Base-by-base conservation (phyloP, 2,329 filamentous ascomycete species). In the Aureobasidium subglaciale region DNA sequence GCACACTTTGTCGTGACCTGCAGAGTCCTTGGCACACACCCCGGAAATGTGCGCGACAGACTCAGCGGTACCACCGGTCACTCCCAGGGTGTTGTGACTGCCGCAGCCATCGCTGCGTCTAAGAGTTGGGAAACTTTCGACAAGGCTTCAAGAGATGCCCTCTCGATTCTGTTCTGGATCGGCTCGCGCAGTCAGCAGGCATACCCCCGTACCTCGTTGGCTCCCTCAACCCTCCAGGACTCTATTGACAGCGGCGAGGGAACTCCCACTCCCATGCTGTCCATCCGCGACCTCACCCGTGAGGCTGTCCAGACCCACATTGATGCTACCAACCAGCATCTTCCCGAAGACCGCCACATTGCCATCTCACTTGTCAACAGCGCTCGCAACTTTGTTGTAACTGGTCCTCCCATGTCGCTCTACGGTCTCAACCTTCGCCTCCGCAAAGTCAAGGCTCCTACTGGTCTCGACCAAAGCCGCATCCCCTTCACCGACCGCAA, bases 111-210 rank as follows among this genome's bases (percentile, higher is more conserved):
- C 58, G 88, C 95, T 1, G 89, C 92, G 5, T 89, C 91, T 4
- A 87, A 89, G 63, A 90, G 87, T 25, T 99, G 93, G 93, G 90
- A 96, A 60, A 88, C 88, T 1, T 99, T 93, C 70, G 83, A 87
- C 62, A 85, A 88, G 66, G 83, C 89, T 55, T 82, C 90, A 55
- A 85, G 80, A 65, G 85, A 89, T 63, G 88, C 92, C 2, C 77
- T 99, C 61, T 93, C 88, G 27, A 89, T 96, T 66, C 86, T 99
- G 27, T 99, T 99, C 79, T 99, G 93, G 93, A 96, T 99, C 63
- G 93, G 95, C 69, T 85, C 92, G 59, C 87, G 93, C 67, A 96
- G 92, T 71, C 93, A 99, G 72, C 93, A 99, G 73, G 91, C 91
- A 2, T 99, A 96, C 73, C 95, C 93, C 35, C 85, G 88, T 63